These are phyloP conservation scores for Tylopilus balloui DNA, from an alignment of 768 basidiomycete genomes.

Conservation along the genomic window DNA sequence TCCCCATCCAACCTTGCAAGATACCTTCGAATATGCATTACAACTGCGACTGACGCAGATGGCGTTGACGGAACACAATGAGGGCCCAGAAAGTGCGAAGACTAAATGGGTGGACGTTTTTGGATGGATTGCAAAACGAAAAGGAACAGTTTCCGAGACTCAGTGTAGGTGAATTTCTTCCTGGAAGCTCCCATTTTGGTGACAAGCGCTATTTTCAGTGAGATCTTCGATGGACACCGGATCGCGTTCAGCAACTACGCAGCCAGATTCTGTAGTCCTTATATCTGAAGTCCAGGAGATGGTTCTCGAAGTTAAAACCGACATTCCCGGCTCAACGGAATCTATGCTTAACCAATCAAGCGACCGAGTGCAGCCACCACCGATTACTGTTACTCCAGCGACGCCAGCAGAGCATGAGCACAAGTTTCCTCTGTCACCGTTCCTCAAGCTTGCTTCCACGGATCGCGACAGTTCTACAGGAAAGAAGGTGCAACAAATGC, in stretches of 20 bases:
- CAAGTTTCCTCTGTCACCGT: conserved; percentile 18
- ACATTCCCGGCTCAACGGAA: conserved; percentile 4
- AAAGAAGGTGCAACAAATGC: conserved; percentile 72
- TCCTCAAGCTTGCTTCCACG: conserved; percentile 26
- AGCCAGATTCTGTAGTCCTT: conserved; percentile 9
- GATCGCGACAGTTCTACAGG: conserved; percentile 50
- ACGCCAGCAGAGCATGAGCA: conserved; percentile 41
- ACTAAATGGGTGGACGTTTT: conserved; percentile 81
- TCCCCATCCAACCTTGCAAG: conserved; percentile 46
- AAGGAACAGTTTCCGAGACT: conserved; percentile 29
- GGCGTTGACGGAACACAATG: conserved; percentile 72
- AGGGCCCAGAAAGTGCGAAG: conserved; percentile 82
- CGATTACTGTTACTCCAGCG: conserved; percentile 62
- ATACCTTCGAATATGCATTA: conserved; percentile 71
- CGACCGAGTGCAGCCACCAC: conserved; percentile 9
- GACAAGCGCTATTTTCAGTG: conserved; percentile 10
- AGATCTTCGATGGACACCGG: conserved; percentile 31
- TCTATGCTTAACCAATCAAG: background rate
- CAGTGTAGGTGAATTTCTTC: conserved; percentile 19
- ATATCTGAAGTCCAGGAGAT: conserved; percentile 13
- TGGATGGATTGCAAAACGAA: conserved; percentile 73
- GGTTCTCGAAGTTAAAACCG: conserved; percentile 8
- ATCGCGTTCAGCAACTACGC: conserved; percentile 26
- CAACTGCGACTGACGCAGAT: conserved; percentile 86
- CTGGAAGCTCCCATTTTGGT: background rate